Evolutionary conservation across 2,329 filamentous ascomycete species (phyloP), one percentile per base, ranked within the genome.

Genomic region (Cryphonectria nitschkei): DNA sequence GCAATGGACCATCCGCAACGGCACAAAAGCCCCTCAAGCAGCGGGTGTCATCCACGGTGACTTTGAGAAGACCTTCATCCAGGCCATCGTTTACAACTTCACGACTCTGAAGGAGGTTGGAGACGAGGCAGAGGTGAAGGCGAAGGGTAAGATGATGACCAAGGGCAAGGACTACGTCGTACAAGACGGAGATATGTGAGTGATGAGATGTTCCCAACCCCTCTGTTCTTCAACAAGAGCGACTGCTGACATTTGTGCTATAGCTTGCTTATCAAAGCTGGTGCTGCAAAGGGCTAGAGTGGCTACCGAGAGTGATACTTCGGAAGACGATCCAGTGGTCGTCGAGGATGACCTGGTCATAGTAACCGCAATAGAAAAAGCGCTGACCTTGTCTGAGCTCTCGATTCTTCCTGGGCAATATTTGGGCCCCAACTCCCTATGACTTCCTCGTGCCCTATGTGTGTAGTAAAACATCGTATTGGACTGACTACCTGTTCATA

Each of bases 31-130:
- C n/a, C 96, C 96, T 26, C 93, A 97, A 79, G 96, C 96, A 63
- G 96, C 96, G 52, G 96, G 96, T 87, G 96, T 99, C 74, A 70
- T 70, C 9, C 96, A 99, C 84, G 93, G 92, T 75, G 96, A 99
- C 81, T 98, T 99, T 76, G 96, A 99, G 83, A 99, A 99, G 90
- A 99, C 97, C 0, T 99, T 99, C 81, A 99, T 99, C 77, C 97
- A 99, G 84, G 92, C 88, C 74, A 88, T 99, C 74, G 94, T 98
- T 41, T 98, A 97, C 85, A 98, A 97, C 85, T 99, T 90, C 83
- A 86, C 80, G 37, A 84, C 87, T 2, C 85, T 99, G 68, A 94
- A 92, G 84, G 96, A 98, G 83, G 85, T 93, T 65, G 95, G 95
- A 67, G 94, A 97, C 75, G 96, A 99, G 85, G 86, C 90, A 34